These are phyloP conservation scores for Saccharomyces kudriavzevii DNA, from an alignment of 805 yeast species.

Conservation along the genomic window DNA sequence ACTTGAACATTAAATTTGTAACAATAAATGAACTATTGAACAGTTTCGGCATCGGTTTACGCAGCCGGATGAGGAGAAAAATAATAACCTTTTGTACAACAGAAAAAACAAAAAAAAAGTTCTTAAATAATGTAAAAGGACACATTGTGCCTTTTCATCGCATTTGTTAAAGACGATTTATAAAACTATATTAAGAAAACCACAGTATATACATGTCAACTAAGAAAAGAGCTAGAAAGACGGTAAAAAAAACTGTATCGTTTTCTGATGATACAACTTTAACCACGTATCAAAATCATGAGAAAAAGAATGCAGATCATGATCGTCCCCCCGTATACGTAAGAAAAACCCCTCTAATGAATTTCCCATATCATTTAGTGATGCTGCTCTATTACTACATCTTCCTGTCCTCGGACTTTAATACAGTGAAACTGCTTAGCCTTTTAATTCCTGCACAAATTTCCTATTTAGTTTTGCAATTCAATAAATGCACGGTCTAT, in stretches of 20 bases:
- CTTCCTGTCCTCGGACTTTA: conserved; percentile 21
- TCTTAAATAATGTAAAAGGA: neutral
- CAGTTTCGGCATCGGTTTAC: neutral
- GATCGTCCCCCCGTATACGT: conserved; percentile 31
- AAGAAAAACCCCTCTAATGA: conserved; percentile 18
- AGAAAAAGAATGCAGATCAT: conserved; percentile 17
- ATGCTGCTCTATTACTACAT: conserved; percentile 30
- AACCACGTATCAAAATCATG: conserved; percentile 16
- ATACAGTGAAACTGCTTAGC: conserved; percentile 20
- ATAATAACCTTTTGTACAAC: neutral
- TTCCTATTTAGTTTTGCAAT: conserved; percentile 30
- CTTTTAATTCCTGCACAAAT: conserved; percentile 31
- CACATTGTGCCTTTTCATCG: conserved; percentile 5
- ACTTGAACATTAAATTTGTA: neutral
- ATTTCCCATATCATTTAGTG: conserved; percentile 29
- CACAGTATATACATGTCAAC: conserved; percentile 11
- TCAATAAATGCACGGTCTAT: conserved; percentile 29
- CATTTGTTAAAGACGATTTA: neutral
- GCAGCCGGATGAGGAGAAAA: neutral
- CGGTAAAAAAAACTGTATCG: conserved; percentile 23
- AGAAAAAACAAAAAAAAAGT: neutral
- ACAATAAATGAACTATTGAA: neutral
- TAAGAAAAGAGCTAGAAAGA: conserved; percentile 15
- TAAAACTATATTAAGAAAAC: neutral
- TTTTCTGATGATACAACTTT: conserved; percentile 29